Base-by-base conservation (phyloP, 169 alveolate genomes). In the Cytauxzoon felis region DNA sequence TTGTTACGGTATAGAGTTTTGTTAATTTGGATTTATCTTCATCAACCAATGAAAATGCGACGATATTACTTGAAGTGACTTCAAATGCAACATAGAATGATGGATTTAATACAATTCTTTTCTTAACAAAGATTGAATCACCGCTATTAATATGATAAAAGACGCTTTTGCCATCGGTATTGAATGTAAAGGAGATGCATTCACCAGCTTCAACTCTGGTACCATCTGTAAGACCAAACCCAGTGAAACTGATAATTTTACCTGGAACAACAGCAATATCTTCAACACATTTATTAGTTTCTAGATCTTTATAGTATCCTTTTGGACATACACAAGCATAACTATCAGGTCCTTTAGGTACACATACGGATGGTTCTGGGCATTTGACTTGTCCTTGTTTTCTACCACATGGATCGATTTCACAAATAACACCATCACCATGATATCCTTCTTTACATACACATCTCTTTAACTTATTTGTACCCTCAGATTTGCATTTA, bases 71-170 rank as follows among this genome's bases (percentile, higher is more conserved):
- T 5, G 36, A 43, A 26, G 41, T 61, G 13, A 72, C 54, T 53
- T 62, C 73, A 40, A 61, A 62, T 32, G 36, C 41, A n/a, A 72
- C 13, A 7, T 48, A 61, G 1, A 72, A 36, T 34, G 61, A 60
- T 5, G 45, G 47, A 13, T 19, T 40, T 36, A 61, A 62, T 23
- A 26, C 51, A 38, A 72, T 60, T 23, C 47, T 38, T 11, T 36
- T 26, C 34, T 45, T 48, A 24, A 72, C 71, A 38, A 45, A 56
- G 21, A 72, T 49, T 9, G 78, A 50, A 62, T 72, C 82, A 43
- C 82, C 82, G 50, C 72, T 43, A 70, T 72, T 72, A 50, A 57
- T 16, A 51, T 72, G 82, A 78, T 51, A 72, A 27, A 72, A 72
- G 41, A 29, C 42, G 18, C 73, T 56, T 64, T 30, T 32, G 11